Percentiles rank a stretch among this genome's conserved stretches.
Conservation (phyloP, 768 basidiomycete genomes). For the Termitomyces sp. region DNA sequence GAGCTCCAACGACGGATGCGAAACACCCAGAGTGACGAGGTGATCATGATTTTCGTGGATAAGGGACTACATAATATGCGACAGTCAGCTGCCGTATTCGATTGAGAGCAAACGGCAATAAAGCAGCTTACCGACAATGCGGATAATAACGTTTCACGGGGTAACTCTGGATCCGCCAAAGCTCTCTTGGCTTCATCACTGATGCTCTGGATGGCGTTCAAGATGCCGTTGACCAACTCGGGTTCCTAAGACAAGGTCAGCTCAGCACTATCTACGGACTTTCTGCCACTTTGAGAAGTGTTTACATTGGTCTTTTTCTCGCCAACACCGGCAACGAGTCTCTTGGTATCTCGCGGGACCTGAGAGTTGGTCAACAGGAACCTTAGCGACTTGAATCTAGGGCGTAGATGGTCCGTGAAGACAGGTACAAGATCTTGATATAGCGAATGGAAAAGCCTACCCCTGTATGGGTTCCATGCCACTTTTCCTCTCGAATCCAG, state of each 20-base stretch:
- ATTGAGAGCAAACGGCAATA: background rate
- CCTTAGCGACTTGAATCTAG: slow-evolving; percentile 83
- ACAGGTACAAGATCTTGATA: slow-evolving; percentile 8
- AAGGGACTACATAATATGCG: slow-evolving; percentile 44
- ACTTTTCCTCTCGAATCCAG: slow-evolving; percentile 70
- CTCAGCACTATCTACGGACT: slow-evolving; percentile 5
- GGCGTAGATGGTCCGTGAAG: slow-evolving; percentile 10
- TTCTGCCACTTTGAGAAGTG: slow-evolving; percentile 7
- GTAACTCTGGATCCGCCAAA: slow-evolving; percentile 67
- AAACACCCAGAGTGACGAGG: slow-evolving; percentile 82
- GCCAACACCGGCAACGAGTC: slow-evolving; percentile 85
- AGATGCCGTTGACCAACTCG: slow-evolving; percentile 70
- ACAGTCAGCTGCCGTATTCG: slow-evolving; percentile 10
- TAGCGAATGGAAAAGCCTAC: slow-evolving; percentile 36
- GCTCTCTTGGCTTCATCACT: slow-evolving; percentile 75
- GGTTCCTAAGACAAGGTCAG: slow-evolving; percentile 54
- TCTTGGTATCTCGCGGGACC: slow-evolving; percentile 91
- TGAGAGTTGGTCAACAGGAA: slow-evolving; percentile 93
- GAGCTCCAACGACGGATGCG: slow-evolving; percentile 81
- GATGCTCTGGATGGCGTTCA: slow-evolving; percentile 79
- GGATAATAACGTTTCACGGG: slow-evolving; percentile 57
- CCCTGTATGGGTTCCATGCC: slow-evolving; percentile 85
- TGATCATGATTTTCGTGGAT: slow-evolving; percentile 88
- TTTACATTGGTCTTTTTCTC: slow-evolving; percentile 58
- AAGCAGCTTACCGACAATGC: slow-evolving; percentile 59